Evolutionary conservation across 2,329 filamentous ascomycete genomes (phyloP), one percentile per base, ranked within the genome.

Genomic region (Aspergillus candidus): DNA sequence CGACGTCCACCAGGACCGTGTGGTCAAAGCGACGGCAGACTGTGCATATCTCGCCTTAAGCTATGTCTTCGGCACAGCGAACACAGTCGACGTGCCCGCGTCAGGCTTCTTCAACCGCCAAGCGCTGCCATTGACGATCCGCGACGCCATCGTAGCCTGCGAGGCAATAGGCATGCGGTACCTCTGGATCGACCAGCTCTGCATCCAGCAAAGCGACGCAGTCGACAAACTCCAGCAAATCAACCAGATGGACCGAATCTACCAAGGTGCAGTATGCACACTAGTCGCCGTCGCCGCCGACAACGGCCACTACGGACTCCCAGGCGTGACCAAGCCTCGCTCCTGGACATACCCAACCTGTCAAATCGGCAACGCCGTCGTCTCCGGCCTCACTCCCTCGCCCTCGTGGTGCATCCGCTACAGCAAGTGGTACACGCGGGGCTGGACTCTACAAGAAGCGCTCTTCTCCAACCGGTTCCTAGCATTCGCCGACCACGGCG

Each of bases 101-200:
- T 27, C 22, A 27, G 22, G 22, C 22, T 7, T 27, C 22, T 27
- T 27, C 22, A 27, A 27, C 8, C 22, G 22, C 22, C 22, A 27
- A 10, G 22, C 22, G 6, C 22, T 27, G 22, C 22, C 22, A 10
- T 27, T 27, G 22, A 41, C 40, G 2, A 42, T 42, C 14, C 22
- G 14, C 4, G 40, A 42, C 22, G 40, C 40, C 3, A 6, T 42
- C 3, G 11, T 27, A 11, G 34, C 34, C 5, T 37, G 40, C n/a
- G 27, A 15, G 4, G 13, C 15, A 11, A 5, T 37, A 6, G 29
- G 29, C 4, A n/a, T n/a, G 6, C n/a, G 8, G 12, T 42, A 37
- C 13, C 11, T 42, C 3, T 42, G 40, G 40, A 12, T 42, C 11
- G 40, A 42, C 14, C 34, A 37, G 18, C n/a, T 42, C 8, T 42